Evolutionary conservation across 495 filamentous ascomycete genomes (phyloP), one percentile per base, ranked within the genome.

Genomic region (Lophiostoma macrostomum): DNA sequence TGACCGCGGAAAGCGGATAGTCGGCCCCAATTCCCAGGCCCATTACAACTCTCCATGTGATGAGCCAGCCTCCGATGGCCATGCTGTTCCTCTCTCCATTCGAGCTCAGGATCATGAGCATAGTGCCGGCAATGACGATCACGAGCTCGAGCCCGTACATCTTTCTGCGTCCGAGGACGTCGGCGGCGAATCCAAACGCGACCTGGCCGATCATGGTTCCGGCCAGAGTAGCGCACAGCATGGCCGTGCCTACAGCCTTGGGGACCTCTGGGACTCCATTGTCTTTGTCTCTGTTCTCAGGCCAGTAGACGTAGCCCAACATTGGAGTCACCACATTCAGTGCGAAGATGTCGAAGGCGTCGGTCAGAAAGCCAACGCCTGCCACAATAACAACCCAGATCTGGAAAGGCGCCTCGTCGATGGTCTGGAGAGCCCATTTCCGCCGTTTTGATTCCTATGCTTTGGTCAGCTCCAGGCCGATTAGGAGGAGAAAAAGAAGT

Each of bases 381-480:
- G 58, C 58, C 1, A 61, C 58, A 14, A 61, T 28, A 34, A 67
- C 51, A 12, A 56, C 52, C 58, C 58, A 61, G 13, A 37, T 43
- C 34, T 60, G 56, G 37, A 60, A 60, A 2, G 56, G 56, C 23
- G 56, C 41, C 0, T 40, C 19, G 36, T 60, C 56, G 32, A 60
- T 60, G 20, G 56, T 60, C n/a, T 53, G 36, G 18, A 60, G 42
- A 0, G 50, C 50, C 56, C 56, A 60, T 48, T 50, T 42, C 3
- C 56, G 56, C 2, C 43, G 56, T 38, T 54, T 39, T 3, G 49
- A 47, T 8, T 34, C 43, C 56, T 60, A 30, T n/a, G 36, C 13
- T 3, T 19, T n/a, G n/a, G n/a, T n/a, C n/a, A n/a, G n/a, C n/a
- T n/a, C n/a, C n/a, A n/a, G n/a, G n/a, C n/a, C 28, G 28, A 19